phyloP scores from a whole-genome alignment of 768 basidiomycete species.

The Coprinopsis strossmayeri region DNA sequence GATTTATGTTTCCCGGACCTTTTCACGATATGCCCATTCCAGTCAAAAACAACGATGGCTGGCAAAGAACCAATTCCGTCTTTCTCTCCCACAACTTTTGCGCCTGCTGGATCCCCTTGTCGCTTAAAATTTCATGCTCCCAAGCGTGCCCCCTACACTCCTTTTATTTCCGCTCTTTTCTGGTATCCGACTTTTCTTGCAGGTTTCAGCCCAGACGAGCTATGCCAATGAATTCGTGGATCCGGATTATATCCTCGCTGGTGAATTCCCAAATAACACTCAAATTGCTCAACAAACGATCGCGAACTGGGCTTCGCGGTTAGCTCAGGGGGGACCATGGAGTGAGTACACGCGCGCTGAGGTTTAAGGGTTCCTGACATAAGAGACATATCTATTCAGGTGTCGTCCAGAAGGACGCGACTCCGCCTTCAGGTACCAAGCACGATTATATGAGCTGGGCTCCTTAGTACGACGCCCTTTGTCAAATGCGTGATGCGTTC shows the following conservation, averaged over 20 bases:
- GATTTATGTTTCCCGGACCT: too few species aligned
- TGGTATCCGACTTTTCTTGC: neutral
- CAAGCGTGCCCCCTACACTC: conserved; percentile 3
- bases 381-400: conserved; percentile 22
- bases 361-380: neutral
- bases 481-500: neutral
- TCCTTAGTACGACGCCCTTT: conserved; percentile 45
- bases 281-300: conserved; percentile 40
- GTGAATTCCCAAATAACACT: conserved; percentile 35
- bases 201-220: conserved; percentile 6
- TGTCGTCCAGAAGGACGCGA: conserved; percentile 40
- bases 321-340: conserved; percentile 46
- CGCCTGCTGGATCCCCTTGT: neutral
- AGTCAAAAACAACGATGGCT: too few species aligned
- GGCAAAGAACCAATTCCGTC: too few species aligned
- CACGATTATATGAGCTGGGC: conserved; percentile 70
- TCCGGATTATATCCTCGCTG: conserved; percentile 39
- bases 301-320: conserved; percentile 36
- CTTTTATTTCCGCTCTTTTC: conserved; percentile 8
- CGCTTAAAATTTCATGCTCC: neutral
- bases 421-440: conserved; percentile 44
- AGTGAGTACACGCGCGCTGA: conserved; percentile 25
- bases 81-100: neutral
- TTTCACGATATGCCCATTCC: too few species aligned
- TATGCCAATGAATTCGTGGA: conserved; percentile 55